phyloP scores from a whole-genome alignment of 163 green algal genomes.

The Chloromonas sp. region DNA sequence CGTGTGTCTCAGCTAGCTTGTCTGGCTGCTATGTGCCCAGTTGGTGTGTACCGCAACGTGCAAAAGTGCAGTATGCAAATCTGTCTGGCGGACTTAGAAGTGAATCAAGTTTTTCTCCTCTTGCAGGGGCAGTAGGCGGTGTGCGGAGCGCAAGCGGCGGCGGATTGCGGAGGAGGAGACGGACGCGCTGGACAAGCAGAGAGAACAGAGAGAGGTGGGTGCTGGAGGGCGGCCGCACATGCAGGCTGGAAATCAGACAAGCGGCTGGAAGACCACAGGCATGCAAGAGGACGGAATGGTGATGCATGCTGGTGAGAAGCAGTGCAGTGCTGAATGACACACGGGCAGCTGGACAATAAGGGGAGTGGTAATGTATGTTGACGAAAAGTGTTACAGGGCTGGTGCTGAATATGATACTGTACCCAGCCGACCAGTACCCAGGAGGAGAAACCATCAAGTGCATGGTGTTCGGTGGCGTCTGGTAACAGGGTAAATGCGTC shows the following conservation, averaged over 20 bases:
- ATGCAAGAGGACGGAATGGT: neutral
- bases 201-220: constrained; percentile 17
- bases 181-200: constrained; percentile 42
- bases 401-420: too few species aligned
- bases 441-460: neutral
- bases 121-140: constrained; percentile 33
- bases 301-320: neutral
- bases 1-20: too few species aligned
- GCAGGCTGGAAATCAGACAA: neutral
- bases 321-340: too few species aligned
- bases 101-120: too few species aligned
- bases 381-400: neutral
- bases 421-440: too few species aligned
- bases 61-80: too few species aligned
- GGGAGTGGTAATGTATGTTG: neutral
- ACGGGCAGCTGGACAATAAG: too few species aligned
- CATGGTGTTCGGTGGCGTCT: neutral
- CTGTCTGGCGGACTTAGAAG: too few species aligned
- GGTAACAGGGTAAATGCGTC: too few species aligned
- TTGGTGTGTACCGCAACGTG: too few species aligned
- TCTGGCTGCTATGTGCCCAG: too few species aligned
- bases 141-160: constrained; percentile 36
- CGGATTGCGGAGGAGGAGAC: constrained; percentile 42
- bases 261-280: constrained; percentile 3
- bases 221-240: neutral